These are phyloP conservation scores for Hanseniaspora lachancei DNA, from an alignment of 805 yeast species.

Conservation along the genomic window DNA sequence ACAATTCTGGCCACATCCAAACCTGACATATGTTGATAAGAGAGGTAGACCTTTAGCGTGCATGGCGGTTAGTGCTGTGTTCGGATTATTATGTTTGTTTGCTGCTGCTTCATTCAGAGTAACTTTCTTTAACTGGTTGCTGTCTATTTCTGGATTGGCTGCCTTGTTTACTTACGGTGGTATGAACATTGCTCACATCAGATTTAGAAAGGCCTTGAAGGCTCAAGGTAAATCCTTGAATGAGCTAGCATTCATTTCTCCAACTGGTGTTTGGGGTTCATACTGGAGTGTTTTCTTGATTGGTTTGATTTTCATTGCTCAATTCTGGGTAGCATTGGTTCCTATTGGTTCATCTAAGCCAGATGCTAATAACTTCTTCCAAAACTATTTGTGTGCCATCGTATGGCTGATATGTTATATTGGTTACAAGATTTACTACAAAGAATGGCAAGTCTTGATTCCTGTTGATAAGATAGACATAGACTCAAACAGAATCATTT, in stretches of 20 bases:
- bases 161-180: constrained; percentile 63
- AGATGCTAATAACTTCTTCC: constrained; percentile 34
- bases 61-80: constrained; percentile 42
- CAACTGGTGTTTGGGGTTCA: constrained; percentile 39
- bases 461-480: constrained; percentile 25
- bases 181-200: constrained; percentile 48
- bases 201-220: constrained; percentile 56
- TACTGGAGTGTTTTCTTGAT: constrained; percentile 38
- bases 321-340: constrained; percentile 51
- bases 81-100: constrained; percentile 54
- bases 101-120: constrained; percentile 41
- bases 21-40: constrained; percentile 37
- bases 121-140: constrained; percentile 54
- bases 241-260: constrained; percentile 41
- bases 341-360: constrained; percentile 33
- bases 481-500: constrained; percentile 22
- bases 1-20: constrained; percentile 37
- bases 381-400: constrained; percentile 35
- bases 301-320: constrained; percentile 38
- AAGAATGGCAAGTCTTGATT: constrained; percentile 30
- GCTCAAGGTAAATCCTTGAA: constrained; percentile 33
- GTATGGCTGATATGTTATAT: constrained; percentile 33
- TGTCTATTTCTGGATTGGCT: constrained; percentile 61
- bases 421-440: constrained; percentile 36
- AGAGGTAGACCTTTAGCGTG: constrained; percentile 50